Percentiles rank a stretch among this genome's conserved stretches.
These are phyloP conservation scores for Rhodamnia rubescens DNA, from an alignment of 345 rosid genomes.

Conservation along the genomic window DNA sequence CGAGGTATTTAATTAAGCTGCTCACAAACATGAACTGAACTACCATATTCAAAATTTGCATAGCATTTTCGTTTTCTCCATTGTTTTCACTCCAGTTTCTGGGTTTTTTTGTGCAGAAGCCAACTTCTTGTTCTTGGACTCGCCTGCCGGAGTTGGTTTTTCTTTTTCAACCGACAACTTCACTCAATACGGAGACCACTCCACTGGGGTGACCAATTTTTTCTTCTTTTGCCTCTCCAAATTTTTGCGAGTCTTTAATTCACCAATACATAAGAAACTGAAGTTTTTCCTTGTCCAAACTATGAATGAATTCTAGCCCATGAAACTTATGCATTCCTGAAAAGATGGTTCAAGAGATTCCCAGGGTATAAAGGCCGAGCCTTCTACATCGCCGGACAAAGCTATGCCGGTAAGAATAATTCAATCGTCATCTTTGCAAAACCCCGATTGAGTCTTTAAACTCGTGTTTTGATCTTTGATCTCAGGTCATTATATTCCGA, in stretches of 20 bases:
- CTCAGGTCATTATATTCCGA: not conserved
- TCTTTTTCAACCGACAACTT: not conserved
- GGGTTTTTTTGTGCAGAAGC: not conserved
- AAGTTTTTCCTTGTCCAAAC: not conserved
- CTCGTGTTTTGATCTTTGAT: not conserved
- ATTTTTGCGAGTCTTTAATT: not conserved
- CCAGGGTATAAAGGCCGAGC: not conserved
- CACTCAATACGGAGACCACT: not conserved
- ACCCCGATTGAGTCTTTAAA: not conserved
- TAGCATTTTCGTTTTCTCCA: too few species aligned
- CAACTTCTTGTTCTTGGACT: too few species aligned
- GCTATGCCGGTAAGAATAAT: not conserved
- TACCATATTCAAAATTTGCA: not conserved
- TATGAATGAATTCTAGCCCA: not conserved
- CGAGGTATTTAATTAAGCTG: not conserved
- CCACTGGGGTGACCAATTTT: too few species aligned
- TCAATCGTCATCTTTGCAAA: not conserved
- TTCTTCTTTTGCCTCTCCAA: too few species aligned
- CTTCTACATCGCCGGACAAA: not conserved
- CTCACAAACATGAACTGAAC: not conserved
- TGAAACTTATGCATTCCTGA: not conserved
- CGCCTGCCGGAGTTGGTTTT: not conserved
- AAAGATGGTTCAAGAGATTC: not conserved
- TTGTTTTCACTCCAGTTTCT: not conserved
- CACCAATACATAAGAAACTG: not conserved